Evolutionary conservation across 2,329 filamentous ascomycete species (phyloP), one percentile per base, ranked within the genome.

Genomic region (Thelonectria rubi): DNA sequence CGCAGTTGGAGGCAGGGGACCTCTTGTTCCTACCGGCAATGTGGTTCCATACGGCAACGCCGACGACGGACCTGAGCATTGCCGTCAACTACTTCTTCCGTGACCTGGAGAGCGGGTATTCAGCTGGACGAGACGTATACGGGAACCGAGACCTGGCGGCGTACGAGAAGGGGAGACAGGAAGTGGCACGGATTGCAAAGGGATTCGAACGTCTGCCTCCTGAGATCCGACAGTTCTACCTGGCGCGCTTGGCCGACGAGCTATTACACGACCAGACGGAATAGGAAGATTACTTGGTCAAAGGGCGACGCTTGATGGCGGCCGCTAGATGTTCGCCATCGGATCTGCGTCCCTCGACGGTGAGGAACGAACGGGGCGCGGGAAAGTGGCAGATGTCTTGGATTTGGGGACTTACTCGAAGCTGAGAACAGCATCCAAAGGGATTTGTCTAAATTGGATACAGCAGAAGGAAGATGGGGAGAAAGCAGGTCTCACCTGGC

Each of bases 11-110:
- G 1, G 86, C 90, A 0, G 92, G 93, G 1, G 93, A 97, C 59
- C 83, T 94, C 2, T 78, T 97, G 9, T 94, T 91, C 74, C 83
- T 97, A 30, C 93, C 93, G 0, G 87, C 92, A 1, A 83, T 95
- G 68, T 97, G 94, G 93, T 82, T 92, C 12, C 94, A 97, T 75
- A 90, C 92, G 1, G 89, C 88, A 2, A 82, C 84, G 0, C 88
- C 90, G 1, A 81, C 76, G 1, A 78, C 84, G 8, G 74, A 80
- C 46, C 75, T 87, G 62, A 93, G 91, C 68, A 82, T 97, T 8
- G 92, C 92, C 1, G 88, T 97, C n/a, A 97, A 97, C 73, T 85
- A 94, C 26, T 97, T 97, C 80, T 97, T 96, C 78, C 87, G 88
- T 45, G 89, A 88, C 63, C 80, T 95, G 10, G 79, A 87, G 3